phyloP scores from a whole-genome alignment of 345 rosid genomes.

The Leavenworthia alabamica region DNA sequence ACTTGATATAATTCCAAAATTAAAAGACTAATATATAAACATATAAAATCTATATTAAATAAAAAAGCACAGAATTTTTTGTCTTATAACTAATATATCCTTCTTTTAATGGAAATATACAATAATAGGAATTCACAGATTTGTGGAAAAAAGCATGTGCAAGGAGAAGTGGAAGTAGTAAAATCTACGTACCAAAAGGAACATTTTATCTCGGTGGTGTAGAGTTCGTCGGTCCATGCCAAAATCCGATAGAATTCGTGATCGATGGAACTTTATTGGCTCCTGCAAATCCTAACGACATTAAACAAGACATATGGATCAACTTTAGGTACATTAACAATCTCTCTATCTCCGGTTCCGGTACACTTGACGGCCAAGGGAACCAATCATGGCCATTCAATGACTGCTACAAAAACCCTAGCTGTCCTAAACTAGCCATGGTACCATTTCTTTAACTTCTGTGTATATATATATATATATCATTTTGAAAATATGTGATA shows the following conservation, averaged over 20 bases:
- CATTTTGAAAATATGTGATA: neutral
- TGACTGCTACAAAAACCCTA: conserved; percentile 22
- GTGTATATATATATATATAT: neutral
- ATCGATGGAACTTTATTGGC: conserved; percentile 27
- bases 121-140: neutral
- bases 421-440: conserved; percentile 22
- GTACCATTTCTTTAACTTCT: conserved; percentile 1
- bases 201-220: conserved; percentile 15
- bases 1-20: neutral
- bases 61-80: neutral
- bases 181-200: conserved; percentile 22
- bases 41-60: neutral
- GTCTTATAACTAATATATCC: neutral
- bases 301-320: conserved; percentile 17
- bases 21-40: neutral
- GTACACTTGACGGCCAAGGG: conserved; percentile 27
- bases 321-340: conserved; percentile 16
- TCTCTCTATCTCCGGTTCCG: conserved; percentile 19
- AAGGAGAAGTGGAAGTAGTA: conserved; percentile 9
- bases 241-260: conserved; percentile 8
- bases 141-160: conserved; percentile 17
- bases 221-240: conserved; percentile 20
- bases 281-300: conserved; percentile 4
- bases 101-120: neutral
- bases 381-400: conserved; percentile 24